Evolutionary conservation across 1,139 yeast genomes (phyloP).

Genomic region (Torulaspora globosa): DNA sequence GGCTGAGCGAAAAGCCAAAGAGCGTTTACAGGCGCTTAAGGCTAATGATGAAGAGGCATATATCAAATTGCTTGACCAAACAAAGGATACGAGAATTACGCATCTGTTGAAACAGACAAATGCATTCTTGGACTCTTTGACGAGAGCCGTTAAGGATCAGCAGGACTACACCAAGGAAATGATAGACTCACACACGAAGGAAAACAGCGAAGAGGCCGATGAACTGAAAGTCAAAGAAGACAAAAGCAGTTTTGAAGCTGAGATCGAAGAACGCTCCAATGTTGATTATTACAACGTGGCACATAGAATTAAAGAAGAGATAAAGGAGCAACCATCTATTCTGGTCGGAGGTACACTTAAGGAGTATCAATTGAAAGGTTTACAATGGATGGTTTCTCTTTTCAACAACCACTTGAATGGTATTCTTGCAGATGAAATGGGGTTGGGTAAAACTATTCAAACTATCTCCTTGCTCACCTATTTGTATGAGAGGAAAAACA

Average conservation of each 20-base stretch:
- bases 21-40: constrained; percentile 79
- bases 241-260: constrained; percentile 34
- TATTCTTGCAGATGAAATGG: constrained; percentile 93
- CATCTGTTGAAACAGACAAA: constrained; percentile 75
- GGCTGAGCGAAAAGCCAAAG: constrained; percentile 72
- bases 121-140: constrained; percentile 67
- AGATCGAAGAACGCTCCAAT: constrained; percentile 54
- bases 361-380: constrained; percentile 89
- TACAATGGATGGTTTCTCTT: constrained; percentile 97
- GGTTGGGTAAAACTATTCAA: constrained; percentile 85
- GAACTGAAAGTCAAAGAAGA: constrained; percentile 35
- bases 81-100: constrained; percentile 79
- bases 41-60: constrained; percentile 84
- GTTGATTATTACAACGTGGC: constrained; percentile 79
- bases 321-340: constrained; percentile 59
- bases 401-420: constrained; percentile 92
- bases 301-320: constrained; percentile 64
- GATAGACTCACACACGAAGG: constrained; percentile 46
- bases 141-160: constrained; percentile 72
- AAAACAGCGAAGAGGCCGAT: constrained; percentile 36
- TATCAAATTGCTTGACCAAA: constrained; percentile 72
- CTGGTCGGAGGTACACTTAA: constrained; percentile 84
- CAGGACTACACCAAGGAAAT: constrained; percentile 44
- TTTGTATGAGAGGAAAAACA: constrained; percentile 62
- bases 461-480: constrained; percentile 74